Evolutionary conservation across 2,329 filamentous ascomycete genomes (phyloP), one percentile per base, ranked within the genome.

Genomic region (Apiospora koreana): DNA sequence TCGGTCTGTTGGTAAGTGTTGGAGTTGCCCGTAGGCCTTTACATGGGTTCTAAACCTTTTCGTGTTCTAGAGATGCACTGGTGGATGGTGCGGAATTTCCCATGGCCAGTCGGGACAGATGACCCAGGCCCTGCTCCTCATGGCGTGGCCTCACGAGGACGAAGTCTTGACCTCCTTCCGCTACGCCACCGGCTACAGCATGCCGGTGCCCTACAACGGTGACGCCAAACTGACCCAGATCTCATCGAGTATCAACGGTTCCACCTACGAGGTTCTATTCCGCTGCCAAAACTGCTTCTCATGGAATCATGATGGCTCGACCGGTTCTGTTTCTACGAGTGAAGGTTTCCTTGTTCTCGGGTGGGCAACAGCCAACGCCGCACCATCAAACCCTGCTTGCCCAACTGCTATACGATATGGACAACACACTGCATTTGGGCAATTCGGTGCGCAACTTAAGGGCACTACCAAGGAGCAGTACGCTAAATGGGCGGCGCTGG

Each of bases 141-240:
- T 89, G 69, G 87, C 87, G 6, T 91, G 88, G 85, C 84, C 87
- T 7, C 82, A 86, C 72, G 83, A 85, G 43, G 82, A 84, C 35
- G 79, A 87, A 50, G 83, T 91, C 68, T 81, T 88, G 42, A 90
- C 89, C 0, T 87, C 87, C 1, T 87, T 91, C 80, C 84, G 87
- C 72, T 89, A 86, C 74, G 83, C 87, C 5, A 84, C 84, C 9
- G 89, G 89, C 66, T 93, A 92, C 77, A 83, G 83, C 62, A 81
- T 86, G 71, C 91, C 91, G 0, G 83, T 83, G 0, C 77, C 86
- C 45, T 93, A 93, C 78, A 83, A 83, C 2, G 91, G 91, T 69
- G 84, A 88, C 72, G 89, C 91, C 14, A 90, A 85, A 43, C 76
- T 93, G 25, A 91, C 87, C 0, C 86, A 89, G 74, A 87, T 92